Evolutionary conservation across 495 filamentous ascomycete genomes (phyloP), one percentile per base, ranked within the genome.

Genomic region (Penicillium subrubescens): DNA sequence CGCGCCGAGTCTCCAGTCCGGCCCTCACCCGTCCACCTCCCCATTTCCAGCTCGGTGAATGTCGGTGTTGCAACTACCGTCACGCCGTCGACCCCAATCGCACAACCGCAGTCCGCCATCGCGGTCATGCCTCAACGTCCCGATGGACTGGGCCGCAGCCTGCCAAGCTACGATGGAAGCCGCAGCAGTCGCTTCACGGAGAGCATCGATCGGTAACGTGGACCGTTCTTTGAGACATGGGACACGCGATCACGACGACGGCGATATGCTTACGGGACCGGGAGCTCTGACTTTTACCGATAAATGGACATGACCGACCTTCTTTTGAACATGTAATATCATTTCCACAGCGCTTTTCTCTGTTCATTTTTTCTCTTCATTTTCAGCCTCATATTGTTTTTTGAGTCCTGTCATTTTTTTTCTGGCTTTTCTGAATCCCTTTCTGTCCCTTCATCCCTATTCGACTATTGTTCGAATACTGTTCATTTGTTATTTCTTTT

Each of bases 101-200:
- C 75, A 19, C 62, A 73, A 60, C 61, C 70, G 21, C 70, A 73
- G 60, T 67, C 71, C 51, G 65, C 66, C 6, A 37, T 75, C 8
- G 71, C 71, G 11, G 62, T 64, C 1, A 64, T 68, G 4, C 72
- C 76, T 0, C 67, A 58, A 59, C 74, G 68, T 57, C 73, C 77
- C 27, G 83, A 85, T 57, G 72, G 74, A 44, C 55, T 87, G n/a
- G 84, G 84, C 35, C 79, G 84, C 51, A 86, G 82, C 62, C 79
- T 82, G 75, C 79, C 82, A 6, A 83, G 82, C 55, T 75, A 77
- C 34, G 84, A 86, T 68, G 84, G 85, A 27, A 86, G 83, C 64
- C 77, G 83, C 59, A 74, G 82, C 34, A 86, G 84, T 64, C 81
- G 82, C 48, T 87, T 87, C 66, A 83, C 83, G 39, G 85, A 87